These are phyloP conservation scores for Gracilaria vermiculophylla DNA, from an alignment of 23 red algal genomes.

Conservation along the genomic window DNA sequence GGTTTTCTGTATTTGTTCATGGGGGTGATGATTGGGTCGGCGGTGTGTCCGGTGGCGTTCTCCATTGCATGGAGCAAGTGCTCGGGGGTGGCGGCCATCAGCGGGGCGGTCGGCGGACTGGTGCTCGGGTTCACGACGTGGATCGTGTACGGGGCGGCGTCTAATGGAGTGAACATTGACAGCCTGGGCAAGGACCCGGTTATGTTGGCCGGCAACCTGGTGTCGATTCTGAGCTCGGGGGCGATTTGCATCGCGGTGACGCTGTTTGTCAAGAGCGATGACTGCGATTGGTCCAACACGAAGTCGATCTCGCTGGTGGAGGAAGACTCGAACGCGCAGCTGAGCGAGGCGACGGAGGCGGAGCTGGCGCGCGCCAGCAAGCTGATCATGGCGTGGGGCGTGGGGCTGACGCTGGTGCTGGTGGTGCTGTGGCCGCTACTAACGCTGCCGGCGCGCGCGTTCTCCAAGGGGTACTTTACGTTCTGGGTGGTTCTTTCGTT, in stretches of 20 bases:
- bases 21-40: constrained; percentile 83
- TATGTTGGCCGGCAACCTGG: constrained; percentile 76
- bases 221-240: constrained; percentile 69
- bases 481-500: constrained; percentile 81
- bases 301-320: constrained; percentile 62
- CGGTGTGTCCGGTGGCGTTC: constrained; percentile 72
- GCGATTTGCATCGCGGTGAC: constrained; percentile 58
- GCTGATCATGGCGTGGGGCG: constrained; percentile 65
- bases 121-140: constrained; percentile 50
- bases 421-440: constrained; percentile 77
- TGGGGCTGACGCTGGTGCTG: constrained; percentile 51
- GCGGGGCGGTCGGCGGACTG: constrained; percentile 44
- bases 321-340: constrained; percentile 41
- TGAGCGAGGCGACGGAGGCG: constrained; percentile 48
- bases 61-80: constrained; percentile 57
- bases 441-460: constrained; percentile 54
- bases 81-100: constrained; percentile 38
- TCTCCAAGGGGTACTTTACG: constrained; percentile 81
- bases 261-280: constrained; percentile 23
- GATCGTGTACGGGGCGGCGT: constrained; percentile 59
- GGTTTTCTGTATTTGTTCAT: constrained; percentile 78
- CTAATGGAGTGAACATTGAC: constrained; percentile 24
- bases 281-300: constrained; percentile 70
- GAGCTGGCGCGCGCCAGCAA: constrained; percentile 49
- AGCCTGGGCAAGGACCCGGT: constrained; percentile 54